Base-by-base conservation (phyloP, 441 rosid species). In the Jatropha podagrica region DNA sequence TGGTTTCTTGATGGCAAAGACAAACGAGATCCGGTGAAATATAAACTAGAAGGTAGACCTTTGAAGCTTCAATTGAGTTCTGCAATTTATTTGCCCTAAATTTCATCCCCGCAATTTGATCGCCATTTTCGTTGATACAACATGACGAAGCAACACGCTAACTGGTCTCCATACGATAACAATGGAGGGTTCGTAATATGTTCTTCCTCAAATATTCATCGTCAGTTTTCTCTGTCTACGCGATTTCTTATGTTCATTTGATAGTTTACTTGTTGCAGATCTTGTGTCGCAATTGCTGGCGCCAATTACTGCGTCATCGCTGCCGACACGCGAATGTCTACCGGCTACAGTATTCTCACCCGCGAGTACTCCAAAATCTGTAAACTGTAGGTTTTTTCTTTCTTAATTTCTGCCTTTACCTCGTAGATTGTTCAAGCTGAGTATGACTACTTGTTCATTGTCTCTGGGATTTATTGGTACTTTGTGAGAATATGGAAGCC, bases 251-350 rank as follows among this genome's bases (percentile, higher is more conserved):
- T 67, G 9, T 61, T 40, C 23, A 44, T n/a, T 74, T 73, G 27
- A 4, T 37, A 64, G 44, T 69, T 27, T 7, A 12, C 46, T 40
- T 23, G 32, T 72, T 56, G 69, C 86, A 96, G 99, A 79, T 82
- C 98, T 58, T 91, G 97, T 70, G 99, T 94, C 59, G 98, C 98
- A 61, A 86, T 96, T 69, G 99, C 98, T 13, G 99, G 99, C 68
- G 90, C 94, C 42, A 92, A 94, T 83, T 96, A 96, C 78, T 96
- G 99, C 60, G 99, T 96, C 7, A 82, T 96, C 66, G 98, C 99
- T 0, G 97, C 98, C 7, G 99, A 94, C 81, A 92, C 98, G 61
- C 89, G 98, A 10, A 87, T 94, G 98, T 94, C 98, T 52, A 86
- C 94, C 1, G 98, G 99, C 52, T 96, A 94, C 88, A 92, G 80